A percentile compares a stretch with the other conserved stretches of the same genome.
These are phyloP conservation scores for Phytopythium chamaehyphon DNA, from an alignment of 352 stramenopile species.

Conservation along the genomic window DNA sequence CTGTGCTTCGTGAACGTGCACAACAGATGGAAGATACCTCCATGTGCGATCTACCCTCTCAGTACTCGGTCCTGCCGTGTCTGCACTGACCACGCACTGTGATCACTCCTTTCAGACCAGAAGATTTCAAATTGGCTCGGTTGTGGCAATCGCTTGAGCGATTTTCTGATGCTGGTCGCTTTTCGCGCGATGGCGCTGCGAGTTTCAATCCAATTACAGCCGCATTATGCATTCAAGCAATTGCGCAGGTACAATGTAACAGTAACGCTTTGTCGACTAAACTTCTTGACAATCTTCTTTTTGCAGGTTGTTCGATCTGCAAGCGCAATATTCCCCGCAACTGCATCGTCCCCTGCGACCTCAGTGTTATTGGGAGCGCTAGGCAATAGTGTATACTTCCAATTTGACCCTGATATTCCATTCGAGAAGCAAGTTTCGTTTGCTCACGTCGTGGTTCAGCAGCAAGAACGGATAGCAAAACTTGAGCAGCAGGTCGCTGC, in stretches of 20 bases:
- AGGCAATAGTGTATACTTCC: constrained; percentile 55
- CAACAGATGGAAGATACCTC: constrained; percentile 14
- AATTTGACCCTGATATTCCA: constrained; percentile 34
- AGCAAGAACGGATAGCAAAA: constrained; percentile 16
- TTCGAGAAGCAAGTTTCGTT: constrained; percentile 39
- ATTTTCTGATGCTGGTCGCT: constrained; percentile 53
- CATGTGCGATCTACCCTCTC: constrained; percentile 9
- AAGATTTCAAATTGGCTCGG: constrained; percentile 46
- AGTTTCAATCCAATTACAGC: constrained; percentile 54
- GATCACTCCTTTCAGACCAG: neutral
- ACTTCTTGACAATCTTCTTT: no score
- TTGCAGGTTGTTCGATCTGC: neutral
- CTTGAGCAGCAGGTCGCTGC: constrained; percentile 18
- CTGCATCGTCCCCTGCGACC: neutral
- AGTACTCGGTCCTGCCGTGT: neutral
- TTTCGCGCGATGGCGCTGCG: constrained; percentile 18
- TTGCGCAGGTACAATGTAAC: constrained; percentile 2
- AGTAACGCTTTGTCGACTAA: no score
- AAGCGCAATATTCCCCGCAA: neutral
- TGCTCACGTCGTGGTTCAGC: constrained; percentile 26
- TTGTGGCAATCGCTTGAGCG: constrained; percentile 58
- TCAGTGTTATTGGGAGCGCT: constrained; percentile 45
- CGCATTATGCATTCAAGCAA: constrained; percentile 44
- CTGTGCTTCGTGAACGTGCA: constrained; percentile 9
- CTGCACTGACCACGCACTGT: neutral